Evolutionary conservation across 1,284 basidiomycete genomes (phyloP), one percentile per base, ranked within the genome.

Genomic region (Boletellus deceptivus): DNA sequence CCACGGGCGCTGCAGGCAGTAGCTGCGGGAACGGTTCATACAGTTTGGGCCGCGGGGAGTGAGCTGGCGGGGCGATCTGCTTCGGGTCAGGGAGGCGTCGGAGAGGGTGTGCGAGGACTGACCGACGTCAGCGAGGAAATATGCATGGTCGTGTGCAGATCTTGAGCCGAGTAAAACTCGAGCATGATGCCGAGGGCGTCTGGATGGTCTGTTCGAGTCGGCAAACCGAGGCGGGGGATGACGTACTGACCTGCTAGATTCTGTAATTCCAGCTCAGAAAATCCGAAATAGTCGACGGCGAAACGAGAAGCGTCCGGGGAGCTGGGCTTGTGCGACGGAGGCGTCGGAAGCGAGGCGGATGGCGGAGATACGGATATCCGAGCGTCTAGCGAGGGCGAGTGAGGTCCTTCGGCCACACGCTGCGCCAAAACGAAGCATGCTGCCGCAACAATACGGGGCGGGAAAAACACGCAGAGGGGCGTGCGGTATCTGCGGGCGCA

Each of bases 341-440:
- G 87, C 7, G 84, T 87, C 37, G 83, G 85, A 54, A 87, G 72
- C 18, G 84, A 84, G 34, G 81, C 72, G 20, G 82, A 80, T 24
- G 84, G 82, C 6, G 82, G 73, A 37, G 80, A 74, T 25, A 73
- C 73, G 36, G 83, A 81, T 56, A 86, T 78, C 49, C 87, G 80
- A 39, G 84, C 83, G 62, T 89, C 83, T 24, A 91, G 71, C 41
- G 88, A 85, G 41, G 81, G 73, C 0, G 86, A 84, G 59, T 83
- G 80, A 35, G 85, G 82, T 2, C 85, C 87, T 60, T 90, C 87
- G 22, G 77, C 71, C 43, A 82, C 74, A 53, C 79, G 77, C 58
- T 90, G 87, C 13, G 86, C 84, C 47, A 91, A 75, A 41, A 91
- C 74, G 62, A 82, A 86, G 62, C 87, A 89, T 33, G 86, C 82